Conservation (phyloP, 495 filamentous ascomycete genomes). For the Hyaloscypha finlandica region DNA sequence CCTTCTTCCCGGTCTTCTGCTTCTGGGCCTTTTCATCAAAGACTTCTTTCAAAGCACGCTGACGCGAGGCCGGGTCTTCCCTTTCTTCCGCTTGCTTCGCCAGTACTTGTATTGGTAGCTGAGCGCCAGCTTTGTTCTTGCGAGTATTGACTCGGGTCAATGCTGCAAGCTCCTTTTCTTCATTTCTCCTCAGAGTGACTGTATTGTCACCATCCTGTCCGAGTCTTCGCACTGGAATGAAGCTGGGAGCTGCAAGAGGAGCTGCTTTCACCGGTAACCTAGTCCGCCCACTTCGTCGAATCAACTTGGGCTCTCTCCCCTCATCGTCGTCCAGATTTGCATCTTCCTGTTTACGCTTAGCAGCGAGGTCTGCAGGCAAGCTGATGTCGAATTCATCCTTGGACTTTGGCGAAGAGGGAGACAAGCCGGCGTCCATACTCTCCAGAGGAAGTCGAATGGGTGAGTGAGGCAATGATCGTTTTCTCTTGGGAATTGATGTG, state of each 20-base stretch:
- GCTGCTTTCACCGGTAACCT: constrained; percentile 30
- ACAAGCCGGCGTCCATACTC: constrained; percentile 41
- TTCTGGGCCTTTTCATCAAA: constrained; percentile 31
- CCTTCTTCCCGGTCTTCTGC: constrained; percentile 17
- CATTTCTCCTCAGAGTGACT: constrained; percentile 39
- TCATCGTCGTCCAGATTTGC: constrained; percentile 18
- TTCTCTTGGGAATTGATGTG: constrained; percentile 37
- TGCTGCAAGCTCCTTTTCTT: constrained; percentile 52
- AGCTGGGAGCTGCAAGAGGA: constrained; percentile 27
- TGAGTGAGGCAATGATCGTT: constrained; percentile 36
- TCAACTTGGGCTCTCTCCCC: constrained; percentile 15
- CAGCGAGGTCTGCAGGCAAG: constrained; percentile 17
- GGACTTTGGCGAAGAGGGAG: constrained; percentile 19
- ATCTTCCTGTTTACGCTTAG: constrained; percentile 22
- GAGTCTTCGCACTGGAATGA: constrained; percentile 32
- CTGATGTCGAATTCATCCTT: constrained; percentile 29
- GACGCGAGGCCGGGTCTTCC: constrained; percentile 27
- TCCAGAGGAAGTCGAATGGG: constrained; percentile 38
- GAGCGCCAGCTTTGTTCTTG: constrained; percentile 52
- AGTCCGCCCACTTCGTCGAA: constrained; percentile 32
- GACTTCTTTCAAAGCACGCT: constrained; percentile 26
- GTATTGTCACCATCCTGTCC: constrained; percentile 33
- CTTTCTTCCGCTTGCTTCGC: constrained; percentile 35
- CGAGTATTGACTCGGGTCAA: constrained; percentile 53
- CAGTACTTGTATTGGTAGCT: constrained; percentile 37